These are phyloP conservation scores for Rhodotorula taiwanensis DNA, from an alignment of 768 basidiomycete genomes.

Conservation along the genomic window DNA sequence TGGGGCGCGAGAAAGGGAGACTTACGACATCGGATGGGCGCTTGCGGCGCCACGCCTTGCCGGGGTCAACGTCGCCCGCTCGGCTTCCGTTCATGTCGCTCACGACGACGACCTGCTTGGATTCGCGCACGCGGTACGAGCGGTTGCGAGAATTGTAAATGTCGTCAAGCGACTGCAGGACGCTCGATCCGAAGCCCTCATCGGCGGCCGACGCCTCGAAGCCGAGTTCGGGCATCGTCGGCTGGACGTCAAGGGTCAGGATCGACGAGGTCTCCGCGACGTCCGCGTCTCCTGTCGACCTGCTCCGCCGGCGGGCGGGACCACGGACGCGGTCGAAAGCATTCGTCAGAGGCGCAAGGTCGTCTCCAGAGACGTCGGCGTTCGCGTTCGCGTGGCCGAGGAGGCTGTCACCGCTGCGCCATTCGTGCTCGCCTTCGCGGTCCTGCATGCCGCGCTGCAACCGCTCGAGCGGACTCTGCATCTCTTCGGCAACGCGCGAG, in stretches of 20 bases:
- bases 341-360: constrained; percentile 36
- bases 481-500: constrained; percentile 22
- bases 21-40: constrained; percentile 90
- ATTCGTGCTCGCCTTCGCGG: constrained; percentile 4
- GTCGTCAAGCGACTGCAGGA: constrained; percentile 49
- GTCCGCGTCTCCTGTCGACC: constrained; percentile 70
- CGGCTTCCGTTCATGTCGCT: constrained; percentile 62
- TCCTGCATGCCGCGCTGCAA: constrained; percentile 19
- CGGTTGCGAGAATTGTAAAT: constrained; percentile 49
- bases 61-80: constrained; percentile 74
- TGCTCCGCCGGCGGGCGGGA: constrained; percentile 55
- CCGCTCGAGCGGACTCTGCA: constrained; percentile 31
- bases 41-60: constrained; percentile 77
- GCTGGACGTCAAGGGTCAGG: not conserved
- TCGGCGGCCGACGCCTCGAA: constrained; percentile 34
- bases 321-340: constrained; percentile 34
- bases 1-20: constrained; percentile 3
- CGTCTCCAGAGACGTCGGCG: constrained; percentile 45
- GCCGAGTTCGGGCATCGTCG: constrained; percentile 30
- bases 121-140: constrained; percentile 77
- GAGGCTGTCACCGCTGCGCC: constrained; percentile 23
- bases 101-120: constrained; percentile 69
- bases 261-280: constrained; percentile 39
- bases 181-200: constrained; percentile 12
- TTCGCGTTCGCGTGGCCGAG: constrained; percentile 16